Conservation (phyloP, 202 grass and related monocot genomes). For the Zizania palustris region DNA sequence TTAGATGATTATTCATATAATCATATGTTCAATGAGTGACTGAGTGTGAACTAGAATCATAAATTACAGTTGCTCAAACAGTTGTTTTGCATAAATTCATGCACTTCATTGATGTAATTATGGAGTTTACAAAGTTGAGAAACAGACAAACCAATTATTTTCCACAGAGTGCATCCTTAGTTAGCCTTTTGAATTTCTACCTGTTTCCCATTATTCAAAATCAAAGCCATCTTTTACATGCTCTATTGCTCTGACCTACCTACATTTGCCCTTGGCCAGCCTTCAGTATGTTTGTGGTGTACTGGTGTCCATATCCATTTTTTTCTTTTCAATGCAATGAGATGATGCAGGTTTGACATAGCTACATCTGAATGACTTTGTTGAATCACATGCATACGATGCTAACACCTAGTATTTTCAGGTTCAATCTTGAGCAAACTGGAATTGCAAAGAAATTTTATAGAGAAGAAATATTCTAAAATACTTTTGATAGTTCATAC, state of each 20-base stretch:
- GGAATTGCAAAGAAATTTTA: slow-evolving; percentile 6
- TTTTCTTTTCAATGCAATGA: slow-evolving; percentile 22
- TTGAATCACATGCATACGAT: neutral
- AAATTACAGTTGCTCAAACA: neutral
- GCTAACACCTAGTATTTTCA: neutral
- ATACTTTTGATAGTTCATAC: neutral
- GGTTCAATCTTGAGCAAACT: neutral
- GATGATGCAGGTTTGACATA: slow-evolving; percentile 10
- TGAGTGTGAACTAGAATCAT: neutral
- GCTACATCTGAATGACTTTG: slow-evolving; percentile 7
- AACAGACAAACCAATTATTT: slow-evolving; percentile 10
- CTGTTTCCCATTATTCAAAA: slow-evolving; percentile 23
- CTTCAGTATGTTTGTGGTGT: neutral
- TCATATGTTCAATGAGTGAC: neutral
- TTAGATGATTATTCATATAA: slow-evolving; percentile 1
- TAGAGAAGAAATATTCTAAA: slow-evolving; percentile 8
- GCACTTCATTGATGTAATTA: slow-evolving; percentile 12
- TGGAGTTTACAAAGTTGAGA: slow-evolving; percentile 16
- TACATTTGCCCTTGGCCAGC: neutral
- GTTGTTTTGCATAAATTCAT: slow-evolving; percentile 12
- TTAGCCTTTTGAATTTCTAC: neutral
- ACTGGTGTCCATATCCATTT: neutral
- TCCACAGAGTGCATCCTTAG: neutral
- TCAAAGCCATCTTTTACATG: neutral
- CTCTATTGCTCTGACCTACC: neutral